phyloP scores from a whole-genome alignment of 2,329 filamentous ascomycete species.

The Colletotrichum sp. region DNA sequence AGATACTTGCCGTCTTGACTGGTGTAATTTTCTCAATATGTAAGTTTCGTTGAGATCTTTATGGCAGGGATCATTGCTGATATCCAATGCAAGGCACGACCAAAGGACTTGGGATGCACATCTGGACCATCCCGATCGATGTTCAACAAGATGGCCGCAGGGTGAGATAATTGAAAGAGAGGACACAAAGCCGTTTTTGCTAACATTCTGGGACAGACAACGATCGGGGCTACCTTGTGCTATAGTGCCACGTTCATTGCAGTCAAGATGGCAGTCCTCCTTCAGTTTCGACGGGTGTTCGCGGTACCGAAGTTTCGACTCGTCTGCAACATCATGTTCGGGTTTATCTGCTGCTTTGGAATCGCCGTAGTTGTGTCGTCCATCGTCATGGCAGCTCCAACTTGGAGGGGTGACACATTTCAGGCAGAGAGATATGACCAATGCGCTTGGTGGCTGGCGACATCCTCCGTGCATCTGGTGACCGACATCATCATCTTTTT shows the following conservation, averaged over 20 bases:
- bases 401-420: neutral
- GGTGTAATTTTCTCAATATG: neutral
- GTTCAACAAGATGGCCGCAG: neutral
- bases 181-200: neutral
- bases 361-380: slow-evolving; percentile 1
- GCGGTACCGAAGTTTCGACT: neutral
- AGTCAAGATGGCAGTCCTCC: slow-evolving; percentile 8
- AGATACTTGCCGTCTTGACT: neutral
- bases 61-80: neutral
- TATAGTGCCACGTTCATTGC: slow-evolving; percentile 8
- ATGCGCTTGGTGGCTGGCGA: neutral
- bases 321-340: slow-evolving; percentile 3
- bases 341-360: slow-evolving; percentile 3
- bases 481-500: slow-evolving; percentile 16
- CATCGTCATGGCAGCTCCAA: neutral
- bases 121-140: neutral
- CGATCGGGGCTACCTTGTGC: neutral
- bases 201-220: neutral
- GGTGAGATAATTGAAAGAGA: neutral
- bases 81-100: neutral
- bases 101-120: neutral
- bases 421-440: neutral
- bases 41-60: neutral
- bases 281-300: slow-evolving; percentile 11
- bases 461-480: neutral